Evolutionary conservation across 768 basidiomycete species (phyloP).

Genomic region (Lentinula lateritia): DNA sequence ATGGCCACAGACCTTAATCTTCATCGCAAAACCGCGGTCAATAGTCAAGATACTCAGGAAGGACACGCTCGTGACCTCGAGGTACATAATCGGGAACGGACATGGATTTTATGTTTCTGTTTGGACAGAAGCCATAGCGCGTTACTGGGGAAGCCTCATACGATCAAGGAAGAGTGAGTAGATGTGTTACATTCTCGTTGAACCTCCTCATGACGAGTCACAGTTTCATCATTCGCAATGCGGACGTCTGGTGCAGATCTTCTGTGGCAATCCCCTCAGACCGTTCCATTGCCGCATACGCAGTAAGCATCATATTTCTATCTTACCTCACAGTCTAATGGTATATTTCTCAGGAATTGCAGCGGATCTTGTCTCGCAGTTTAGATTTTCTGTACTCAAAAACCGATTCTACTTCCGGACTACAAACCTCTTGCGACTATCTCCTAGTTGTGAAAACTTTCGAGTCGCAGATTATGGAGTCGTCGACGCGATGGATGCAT

Average conservation of each 20-base stretch:
- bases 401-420: conserved; percentile 71
- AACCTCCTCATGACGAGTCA: neutral
- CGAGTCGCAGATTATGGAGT: conserved; percentile 66
- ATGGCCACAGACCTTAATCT: conserved; percentile 97
- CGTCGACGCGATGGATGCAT: conserved; percentile 52
- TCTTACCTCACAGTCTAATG: conserved; percentile 4
- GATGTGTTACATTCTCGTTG: neutral
- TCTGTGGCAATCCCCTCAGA: conserved; percentile 63
- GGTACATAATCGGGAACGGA: conserved; percentile 90
- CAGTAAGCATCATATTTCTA: conserved; percentile 40
- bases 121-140: conserved; percentile 89
- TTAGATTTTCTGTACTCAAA: conserved; percentile 88
- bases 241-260: conserved; percentile 66
- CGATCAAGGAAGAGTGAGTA: conserved; percentile 88
- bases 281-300: conserved; percentile 66
- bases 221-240: conserved; percentile 85
- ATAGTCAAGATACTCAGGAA: conserved; percentile 68
- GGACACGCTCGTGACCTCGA: conserved; percentile 75
- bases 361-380: conserved; percentile 83
- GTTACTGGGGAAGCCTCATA: conserved; percentile 95
- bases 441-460: conserved; percentile 78
- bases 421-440: conserved; percentile 84
- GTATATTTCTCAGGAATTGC: conserved; percentile 55
- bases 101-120: conserved; percentile 86
- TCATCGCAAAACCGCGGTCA: conserved; percentile 74